A percentile compares a stretch with the other conserved stretches of the same genome.
Conservation (phyloP, 306 rosid species). For the Trifolium pratense region DNA sequence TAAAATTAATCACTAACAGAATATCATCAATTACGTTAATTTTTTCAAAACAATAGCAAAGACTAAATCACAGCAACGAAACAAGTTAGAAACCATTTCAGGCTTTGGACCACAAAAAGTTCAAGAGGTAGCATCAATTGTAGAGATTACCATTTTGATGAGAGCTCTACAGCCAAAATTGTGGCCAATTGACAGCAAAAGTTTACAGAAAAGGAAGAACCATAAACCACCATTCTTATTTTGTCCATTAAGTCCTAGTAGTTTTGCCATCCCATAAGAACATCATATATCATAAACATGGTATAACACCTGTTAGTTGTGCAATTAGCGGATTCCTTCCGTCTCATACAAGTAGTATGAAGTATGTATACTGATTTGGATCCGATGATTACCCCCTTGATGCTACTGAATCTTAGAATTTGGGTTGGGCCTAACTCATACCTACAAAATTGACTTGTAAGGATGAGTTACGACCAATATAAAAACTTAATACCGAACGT, state of each 20-base stretch:
- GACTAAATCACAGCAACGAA: background rate
- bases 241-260: background rate
- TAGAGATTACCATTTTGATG: conserved; percentile 2
- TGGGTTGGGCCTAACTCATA: background rate
- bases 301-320: background rate
- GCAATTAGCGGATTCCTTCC: background rate
- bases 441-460: background rate
- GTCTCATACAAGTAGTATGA: conserved; percentile 5
- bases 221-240: background rate
- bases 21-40: background rate
- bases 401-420: background rate
- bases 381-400: background rate
- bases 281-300: background rate
- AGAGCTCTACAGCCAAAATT: background rate
- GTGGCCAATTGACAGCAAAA: background rate
- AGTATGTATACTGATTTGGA: background rate
- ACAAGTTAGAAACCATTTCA: too few species aligned
- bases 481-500: too few species aligned
- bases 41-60: background rate
- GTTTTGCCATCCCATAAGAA: background rate
- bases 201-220: background rate
- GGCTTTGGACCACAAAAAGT: background rate
- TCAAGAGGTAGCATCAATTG: background rate
- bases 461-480: background rate
- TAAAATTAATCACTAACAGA: too few species aligned